Evolutionary conservation across 2,329 filamentous ascomycete species (phyloP).

Genomic region (Penicillium brevicompactum): DNA sequence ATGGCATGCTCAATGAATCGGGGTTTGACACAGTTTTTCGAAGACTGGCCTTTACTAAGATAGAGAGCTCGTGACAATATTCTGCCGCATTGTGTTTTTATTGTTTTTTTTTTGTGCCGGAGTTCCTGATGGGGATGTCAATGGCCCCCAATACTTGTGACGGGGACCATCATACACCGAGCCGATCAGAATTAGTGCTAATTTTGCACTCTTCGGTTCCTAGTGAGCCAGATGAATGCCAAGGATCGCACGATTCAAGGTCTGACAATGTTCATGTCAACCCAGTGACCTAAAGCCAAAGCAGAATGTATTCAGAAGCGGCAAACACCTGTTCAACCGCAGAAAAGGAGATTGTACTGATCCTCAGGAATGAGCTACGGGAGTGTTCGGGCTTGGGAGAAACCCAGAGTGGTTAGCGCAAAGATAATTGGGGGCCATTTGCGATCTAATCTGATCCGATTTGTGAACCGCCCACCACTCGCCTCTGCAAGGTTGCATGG

Average conservation of each 20-base stretch:
- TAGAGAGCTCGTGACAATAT: background rate
- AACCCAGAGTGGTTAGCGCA: background rate
- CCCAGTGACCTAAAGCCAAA: too few species aligned
- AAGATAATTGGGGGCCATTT: background rate
- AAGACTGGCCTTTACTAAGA: background rate
- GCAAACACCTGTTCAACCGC: too few species aligned
- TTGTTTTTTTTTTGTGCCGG: too few species aligned
- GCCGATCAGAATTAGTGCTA: too few species aligned
- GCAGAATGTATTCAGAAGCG: too few species aligned
- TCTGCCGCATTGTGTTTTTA: background rate
- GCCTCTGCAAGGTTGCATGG: background rate
- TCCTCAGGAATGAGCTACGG: background rate
- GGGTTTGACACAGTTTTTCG: slow-evolving; percentile 25
- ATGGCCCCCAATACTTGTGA: too few species aligned
- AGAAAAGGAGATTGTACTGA: background rate
- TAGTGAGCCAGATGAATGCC: too few species aligned
- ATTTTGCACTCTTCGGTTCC: too few species aligned
- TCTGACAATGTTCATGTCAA: too few species aligned
- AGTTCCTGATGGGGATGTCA: too few species aligned
- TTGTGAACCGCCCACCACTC: background rate
- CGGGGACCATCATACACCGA: too few species aligned
- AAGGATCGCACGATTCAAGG: too few species aligned
- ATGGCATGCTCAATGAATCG: slow-evolving; percentile 25
- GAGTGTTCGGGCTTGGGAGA: background rate
- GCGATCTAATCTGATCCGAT: background rate